These are phyloP conservation scores for Xylaria scruposa DNA, from an alignment of 495 filamentous ascomycete genomes.

Conservation along the genomic window DNA sequence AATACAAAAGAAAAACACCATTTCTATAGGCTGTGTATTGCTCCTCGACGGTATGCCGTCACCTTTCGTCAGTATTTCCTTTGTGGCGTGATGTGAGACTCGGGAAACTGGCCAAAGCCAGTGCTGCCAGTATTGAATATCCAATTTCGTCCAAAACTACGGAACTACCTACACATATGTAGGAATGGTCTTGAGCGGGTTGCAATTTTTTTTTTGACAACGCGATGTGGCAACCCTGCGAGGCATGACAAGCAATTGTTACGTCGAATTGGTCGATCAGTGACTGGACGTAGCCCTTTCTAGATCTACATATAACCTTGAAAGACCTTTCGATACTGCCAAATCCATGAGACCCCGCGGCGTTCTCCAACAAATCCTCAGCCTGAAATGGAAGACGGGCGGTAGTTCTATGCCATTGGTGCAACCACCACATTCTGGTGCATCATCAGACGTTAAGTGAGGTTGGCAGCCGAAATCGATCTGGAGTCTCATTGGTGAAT, in stretches of 20 bases:
- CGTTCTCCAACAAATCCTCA: conserved; percentile 3
- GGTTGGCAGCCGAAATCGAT: conserved; percentile 17
- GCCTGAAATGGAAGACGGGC: conserved; percentile 5
- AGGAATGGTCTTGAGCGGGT: not conserved
- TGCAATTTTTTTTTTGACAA: not conserved
- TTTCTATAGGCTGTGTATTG: conserved; percentile 14
- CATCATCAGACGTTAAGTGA: conserved; percentile 16
- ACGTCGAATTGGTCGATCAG: not conserved
- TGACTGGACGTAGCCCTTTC: not conserved
- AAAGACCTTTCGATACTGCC: not conserved
- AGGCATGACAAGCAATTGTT: not conserved
- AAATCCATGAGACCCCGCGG: not conserved
- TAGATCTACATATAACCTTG: conserved; percentile 1
- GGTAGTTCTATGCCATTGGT: conserved; percentile 9
- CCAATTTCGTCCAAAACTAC: not conserved
- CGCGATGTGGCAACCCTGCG: not conserved
- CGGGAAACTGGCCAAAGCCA: not conserved
- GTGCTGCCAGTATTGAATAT: not conserved
- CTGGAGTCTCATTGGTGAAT: conserved; percentile 22
- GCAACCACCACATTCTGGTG: not conserved
- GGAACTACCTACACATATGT: too few species aligned
- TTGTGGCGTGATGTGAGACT: conserved; percentile 10
- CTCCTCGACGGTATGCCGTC: conserved; percentile 8
- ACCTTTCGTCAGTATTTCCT: conserved; percentile 20
- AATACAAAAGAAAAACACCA: conserved; percentile 1